A percentile compares a stretch with the other conserved stretches of the same genome.
Evolutionary conservation across 2,329 filamentous ascomycete species (phyloP).

Genomic region (Exophiala sp.): DNA sequence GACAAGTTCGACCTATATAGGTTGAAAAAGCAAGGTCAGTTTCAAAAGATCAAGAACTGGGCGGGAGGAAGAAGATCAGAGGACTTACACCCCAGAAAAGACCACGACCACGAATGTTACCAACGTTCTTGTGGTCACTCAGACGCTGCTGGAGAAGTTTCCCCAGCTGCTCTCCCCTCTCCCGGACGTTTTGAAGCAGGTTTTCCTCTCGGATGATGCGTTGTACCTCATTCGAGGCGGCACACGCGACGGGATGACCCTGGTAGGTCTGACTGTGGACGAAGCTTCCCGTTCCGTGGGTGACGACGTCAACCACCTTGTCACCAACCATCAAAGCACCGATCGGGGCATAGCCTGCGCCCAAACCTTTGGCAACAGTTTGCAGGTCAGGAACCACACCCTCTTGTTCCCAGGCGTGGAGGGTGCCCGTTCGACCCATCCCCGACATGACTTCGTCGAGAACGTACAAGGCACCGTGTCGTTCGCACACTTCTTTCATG

Average conservation of each 20-base stretch:
- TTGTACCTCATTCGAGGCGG: conserved; percentile 50
- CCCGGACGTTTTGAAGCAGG: conserved; percentile 41
- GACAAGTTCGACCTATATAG: conserved; percentile 52
- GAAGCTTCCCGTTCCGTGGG: conserved; percentile 48
- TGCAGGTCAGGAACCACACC: conserved; percentile 58
- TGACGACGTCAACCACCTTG: conserved; percentile 47
- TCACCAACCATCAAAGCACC: conserved; percentile 53
- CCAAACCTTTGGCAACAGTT: conserved; percentile 58
- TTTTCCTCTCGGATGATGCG: conserved; percentile 49
- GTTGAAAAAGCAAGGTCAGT: background rate
- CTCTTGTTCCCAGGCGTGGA: conserved; percentile 60
- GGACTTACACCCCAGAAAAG: conserved; percentile 50
- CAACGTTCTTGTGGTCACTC: conserved; percentile 48
- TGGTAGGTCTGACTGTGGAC: conserved; percentile 59
- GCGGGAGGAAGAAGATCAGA: background rate
- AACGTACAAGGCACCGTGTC: conserved; percentile 64
- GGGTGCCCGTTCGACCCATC: conserved; percentile 54
- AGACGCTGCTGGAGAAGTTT: conserved; percentile 43
- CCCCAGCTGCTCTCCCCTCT: conserved; percentile 35
- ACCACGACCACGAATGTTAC: conserved; percentile 56
- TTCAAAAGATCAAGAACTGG: background rate
- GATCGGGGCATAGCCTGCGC: conserved; percentile 54
- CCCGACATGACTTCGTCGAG: conserved; percentile 64
- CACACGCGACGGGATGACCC: conserved; percentile 53
- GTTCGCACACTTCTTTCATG: conserved; percentile 65